Evolutionary conservation across 176 grass and related monocot genomes (phyloP).

Genomic region (Cenchrus purpureus): DNA sequence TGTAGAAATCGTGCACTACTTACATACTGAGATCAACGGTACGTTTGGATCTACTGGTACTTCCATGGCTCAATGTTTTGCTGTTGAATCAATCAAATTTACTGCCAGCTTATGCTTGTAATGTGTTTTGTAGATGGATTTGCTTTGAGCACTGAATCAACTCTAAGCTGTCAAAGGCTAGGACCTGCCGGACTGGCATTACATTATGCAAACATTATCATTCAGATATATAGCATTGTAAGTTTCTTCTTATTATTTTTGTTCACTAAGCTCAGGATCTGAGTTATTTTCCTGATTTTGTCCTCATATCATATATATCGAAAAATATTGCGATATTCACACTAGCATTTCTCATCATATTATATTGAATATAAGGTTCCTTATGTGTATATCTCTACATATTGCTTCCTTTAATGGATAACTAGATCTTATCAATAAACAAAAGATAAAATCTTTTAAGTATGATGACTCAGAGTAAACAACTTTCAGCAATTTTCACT

Average conservation of each 20-base stretch:
- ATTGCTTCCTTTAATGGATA: neutral
- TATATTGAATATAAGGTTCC: neutral
- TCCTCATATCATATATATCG: neutral
- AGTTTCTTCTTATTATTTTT: constrained; percentile 44
- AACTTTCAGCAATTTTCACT: constrained; percentile 27
- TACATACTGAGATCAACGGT: constrained; percentile 77
- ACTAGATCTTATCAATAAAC: neutral
- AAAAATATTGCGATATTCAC: neutral
- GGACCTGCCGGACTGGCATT: constrained; percentile 73
- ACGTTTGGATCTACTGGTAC: constrained; percentile 73
- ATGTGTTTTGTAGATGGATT: constrained; percentile 54
- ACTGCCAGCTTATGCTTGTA: constrained; percentile 14
- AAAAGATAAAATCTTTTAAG: neutral
- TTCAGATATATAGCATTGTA: constrained; percentile 83
- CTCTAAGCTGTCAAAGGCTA: constrained; percentile 55
- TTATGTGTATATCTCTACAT: neutral
- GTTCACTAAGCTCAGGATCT: neutral
- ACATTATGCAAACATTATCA: constrained; percentile 89
- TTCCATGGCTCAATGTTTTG: constrained; percentile 30
- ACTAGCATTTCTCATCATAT: neutral
- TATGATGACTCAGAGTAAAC: neutral
- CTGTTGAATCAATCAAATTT: constrained; percentile 19
- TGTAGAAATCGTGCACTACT: constrained; percentile 83
- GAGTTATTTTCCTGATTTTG: constrained; percentile 24
- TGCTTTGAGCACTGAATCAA: constrained; percentile 51